Evolutionary conservation across 2,329 filamentous ascomycete genomes (phyloP).

Genomic region (Shiraia bambusicola): DNA sequence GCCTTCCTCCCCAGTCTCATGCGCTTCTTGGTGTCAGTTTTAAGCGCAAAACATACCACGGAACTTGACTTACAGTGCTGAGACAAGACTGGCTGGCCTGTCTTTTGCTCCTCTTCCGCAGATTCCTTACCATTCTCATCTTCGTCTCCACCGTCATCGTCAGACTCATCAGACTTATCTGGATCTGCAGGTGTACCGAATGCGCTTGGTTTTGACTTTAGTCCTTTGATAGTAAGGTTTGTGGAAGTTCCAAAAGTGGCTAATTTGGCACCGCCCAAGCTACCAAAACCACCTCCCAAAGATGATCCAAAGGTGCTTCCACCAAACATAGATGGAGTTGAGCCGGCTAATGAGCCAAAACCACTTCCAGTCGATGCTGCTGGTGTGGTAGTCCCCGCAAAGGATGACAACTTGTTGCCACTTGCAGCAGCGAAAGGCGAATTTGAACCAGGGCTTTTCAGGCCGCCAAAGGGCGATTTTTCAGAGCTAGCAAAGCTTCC

Average conservation of each 20-base stretch:
- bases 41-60: neutral
- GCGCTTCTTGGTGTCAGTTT: conserved; percentile 45
- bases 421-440: conserved; percentile 42
- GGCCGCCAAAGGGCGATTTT: conserved; percentile 40
- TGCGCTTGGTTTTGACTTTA: conserved; percentile 65
- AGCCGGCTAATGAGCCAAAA: conserved; percentile 38
- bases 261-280: conserved; percentile 32
- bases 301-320: conserved; percentile 48
- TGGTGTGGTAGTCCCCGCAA: conserved; percentile 18
- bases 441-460: conserved; percentile 16
- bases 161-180: conserved; percentile 52
- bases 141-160: conserved; percentile 55
- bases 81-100: conserved; percentile 47
- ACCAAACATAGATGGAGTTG: conserved; percentile 39
- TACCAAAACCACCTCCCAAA: conserved; percentile 34
- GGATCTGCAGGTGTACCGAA: conserved; percentile 72
- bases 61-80: conserved; percentile 63
- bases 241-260: conserved; percentile 68
- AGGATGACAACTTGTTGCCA: conserved; percentile 30
- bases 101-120: conserved; percentile 36
- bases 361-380: conserved; percentile 25
- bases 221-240: conserved; percentile 49
- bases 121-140: conserved; percentile 21
- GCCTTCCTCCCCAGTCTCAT: conserved; percentile 84
- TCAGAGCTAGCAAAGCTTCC: conserved; percentile 44